Percentiles rank a stretch among this genome's conserved stretches.
Evolutionary conservation across 371 early-diverging fungal genomes (phyloP).

Genomic region (Lichtheimia hyalospora): DNA sequence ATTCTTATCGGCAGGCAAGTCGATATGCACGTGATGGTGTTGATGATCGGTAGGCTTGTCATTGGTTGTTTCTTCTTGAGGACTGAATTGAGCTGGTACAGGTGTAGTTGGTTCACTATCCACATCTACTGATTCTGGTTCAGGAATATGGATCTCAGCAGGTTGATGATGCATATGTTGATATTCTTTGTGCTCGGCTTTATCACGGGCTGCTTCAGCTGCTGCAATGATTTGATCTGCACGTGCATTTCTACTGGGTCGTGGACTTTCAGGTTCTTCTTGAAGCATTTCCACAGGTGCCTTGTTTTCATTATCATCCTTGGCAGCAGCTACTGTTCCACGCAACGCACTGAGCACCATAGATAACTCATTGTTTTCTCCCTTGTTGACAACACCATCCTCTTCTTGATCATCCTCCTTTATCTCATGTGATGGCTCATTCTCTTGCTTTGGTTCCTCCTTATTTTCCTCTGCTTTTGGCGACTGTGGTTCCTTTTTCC

Average conservation of each 20-base stretch:
- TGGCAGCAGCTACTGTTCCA: conserved; percentile 11
- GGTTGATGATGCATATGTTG: neutral
- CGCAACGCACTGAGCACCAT: conserved; percentile 18
- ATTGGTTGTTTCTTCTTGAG: conserved; percentile 3
- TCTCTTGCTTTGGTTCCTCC: neutral
- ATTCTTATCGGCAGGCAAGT: conserved; percentile 33
- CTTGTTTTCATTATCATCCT: neutral
- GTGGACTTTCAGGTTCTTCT: neutral
- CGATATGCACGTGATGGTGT: conserved; percentile 3
- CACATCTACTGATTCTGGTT: neutral
- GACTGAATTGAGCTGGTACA: conserved; percentile 9
- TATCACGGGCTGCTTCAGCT: conserved; percentile 8
- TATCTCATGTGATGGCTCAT: conserved; percentile 3
- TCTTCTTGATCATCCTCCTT: neutral
- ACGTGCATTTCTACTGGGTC: conserved; percentile 6
- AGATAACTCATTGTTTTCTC: conserved; percentile 10
- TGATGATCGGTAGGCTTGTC: neutral
- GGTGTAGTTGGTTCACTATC: conserved; percentile 13
- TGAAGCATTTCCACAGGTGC: neutral
- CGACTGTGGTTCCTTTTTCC: conserved; percentile 4
- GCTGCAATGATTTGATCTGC: conserved; percentile 11
- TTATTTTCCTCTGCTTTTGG: neutral
- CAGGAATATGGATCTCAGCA: neutral
- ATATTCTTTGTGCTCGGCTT: conserved; percentile 9
- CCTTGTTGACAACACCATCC: neutral